Conservation (phyloP, 192 early-diverging fungal species). For the Dimargaris verticillata region DNA sequence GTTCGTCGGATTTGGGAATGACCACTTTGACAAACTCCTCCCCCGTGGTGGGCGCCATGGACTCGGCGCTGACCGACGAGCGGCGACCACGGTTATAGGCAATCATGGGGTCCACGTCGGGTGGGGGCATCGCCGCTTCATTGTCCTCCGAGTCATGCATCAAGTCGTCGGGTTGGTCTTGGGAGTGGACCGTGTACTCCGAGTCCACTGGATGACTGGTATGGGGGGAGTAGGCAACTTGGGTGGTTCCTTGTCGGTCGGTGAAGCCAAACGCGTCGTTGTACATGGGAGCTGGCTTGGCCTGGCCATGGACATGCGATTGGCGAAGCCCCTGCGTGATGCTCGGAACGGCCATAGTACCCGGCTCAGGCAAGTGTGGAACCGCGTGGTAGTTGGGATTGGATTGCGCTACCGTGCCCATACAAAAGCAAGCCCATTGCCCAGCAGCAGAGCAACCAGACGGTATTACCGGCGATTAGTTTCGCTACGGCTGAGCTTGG, state of each 20-base stretch:
- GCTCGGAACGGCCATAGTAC: background rate
- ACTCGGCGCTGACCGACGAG: constrained; percentile 89
- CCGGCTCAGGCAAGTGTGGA: background rate
- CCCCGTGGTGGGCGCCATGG: constrained; percentile 72
- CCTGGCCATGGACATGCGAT: background rate
- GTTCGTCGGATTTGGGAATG: constrained; percentile 76
- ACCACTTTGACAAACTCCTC: constrained; percentile 70
- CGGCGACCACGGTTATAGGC: constrained; percentile 77
- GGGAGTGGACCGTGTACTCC: constrained; percentile 23
- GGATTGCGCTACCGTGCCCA: no score
- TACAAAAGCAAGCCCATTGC: no score
- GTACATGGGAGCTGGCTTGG: constrained; percentile 5
- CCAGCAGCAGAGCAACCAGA: no score
- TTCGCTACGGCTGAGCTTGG: no score
- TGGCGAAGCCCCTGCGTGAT: constrained; percentile 17
- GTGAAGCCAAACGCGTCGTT: constrained; percentile 5
- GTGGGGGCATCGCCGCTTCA: constrained; percentile 38
- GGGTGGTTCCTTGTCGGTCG: constrained; percentile 12
- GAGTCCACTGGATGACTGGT: constrained; percentile 32
- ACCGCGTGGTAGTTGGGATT: constrained; percentile 8
- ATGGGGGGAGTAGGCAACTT: constrained; percentile 23
- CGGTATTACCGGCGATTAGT: no score
- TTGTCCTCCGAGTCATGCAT: constrained; percentile 40
- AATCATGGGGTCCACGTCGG: constrained; percentile 38
- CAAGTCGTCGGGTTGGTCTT: constrained; percentile 29